Percentiles rank a stretch among this genome's conserved stretches.
Evolutionary conservation across 257 asterid genomes (phyloP).

Genomic region (Forsythia viridissima): DNA sequence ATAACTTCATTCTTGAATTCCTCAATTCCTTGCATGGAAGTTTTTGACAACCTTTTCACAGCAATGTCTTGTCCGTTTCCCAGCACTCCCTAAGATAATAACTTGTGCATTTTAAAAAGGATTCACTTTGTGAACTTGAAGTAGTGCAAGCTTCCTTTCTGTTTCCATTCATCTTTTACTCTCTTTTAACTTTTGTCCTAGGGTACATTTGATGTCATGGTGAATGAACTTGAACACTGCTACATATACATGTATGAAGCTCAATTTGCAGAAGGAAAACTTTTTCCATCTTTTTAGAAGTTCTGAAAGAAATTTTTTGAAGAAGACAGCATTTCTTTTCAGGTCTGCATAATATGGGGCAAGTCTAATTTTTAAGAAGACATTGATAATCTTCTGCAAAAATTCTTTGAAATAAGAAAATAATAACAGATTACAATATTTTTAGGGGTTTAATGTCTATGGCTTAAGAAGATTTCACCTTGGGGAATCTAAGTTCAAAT

Average conservation of each 20-base stretch:
- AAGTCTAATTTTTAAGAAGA: background rate
- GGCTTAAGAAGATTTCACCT: background rate
- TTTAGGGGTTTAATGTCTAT: no score
- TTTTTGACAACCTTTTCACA: background rate
- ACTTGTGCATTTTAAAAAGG: background rate
- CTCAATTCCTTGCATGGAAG: background rate
- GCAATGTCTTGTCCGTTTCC: background rate
- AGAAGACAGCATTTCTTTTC: background rate
- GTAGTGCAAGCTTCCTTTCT: background rate
- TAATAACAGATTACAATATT: no score
- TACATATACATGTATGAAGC: background rate
- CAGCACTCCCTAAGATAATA: background rate
- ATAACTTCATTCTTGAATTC: constrained; percentile 35
- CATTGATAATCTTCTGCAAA: background rate
- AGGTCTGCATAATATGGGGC: background rate
- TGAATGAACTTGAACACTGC: background rate
- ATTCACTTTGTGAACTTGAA: background rate
- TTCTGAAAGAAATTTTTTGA: background rate
- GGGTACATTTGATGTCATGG: background rate
- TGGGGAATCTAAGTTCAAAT: background rate
- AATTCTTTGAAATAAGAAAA: no score
- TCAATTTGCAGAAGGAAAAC: background rate
- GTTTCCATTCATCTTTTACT: background rate
- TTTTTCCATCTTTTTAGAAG: background rate
- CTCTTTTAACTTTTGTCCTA: background rate